Percentiles rank a stretch among this genome's conserved stretches.
phyloP scores from a whole-genome alignment of 306 rosid genomes.

The Quercus suber region DNA sequence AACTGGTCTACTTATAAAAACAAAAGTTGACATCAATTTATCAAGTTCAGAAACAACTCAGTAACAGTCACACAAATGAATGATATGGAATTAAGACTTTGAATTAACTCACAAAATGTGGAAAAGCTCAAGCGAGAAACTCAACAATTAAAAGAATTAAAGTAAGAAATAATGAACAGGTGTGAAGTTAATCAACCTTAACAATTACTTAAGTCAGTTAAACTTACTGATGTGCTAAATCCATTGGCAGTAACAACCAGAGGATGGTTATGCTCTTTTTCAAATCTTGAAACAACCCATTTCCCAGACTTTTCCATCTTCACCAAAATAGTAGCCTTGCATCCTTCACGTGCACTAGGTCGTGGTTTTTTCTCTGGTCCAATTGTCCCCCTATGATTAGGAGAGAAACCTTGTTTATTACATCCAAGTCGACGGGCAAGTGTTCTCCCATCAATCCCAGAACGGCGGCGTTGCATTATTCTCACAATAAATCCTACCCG shows the following conservation, averaged over 20 bases:
- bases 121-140: neutral
- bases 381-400: conserved; percentile 47
- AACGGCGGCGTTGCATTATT: conserved; percentile 85
- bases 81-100: neutral
- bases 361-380: conserved; percentile 69
- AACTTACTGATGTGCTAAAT: conserved; percentile 71
- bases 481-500: conserved; percentile 74
- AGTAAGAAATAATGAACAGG: neutral
- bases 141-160: neutral
- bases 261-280: conserved; percentile 89
- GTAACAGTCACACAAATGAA: neutral
- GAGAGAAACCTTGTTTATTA: conserved; percentile 90
- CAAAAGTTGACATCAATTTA: neutral
- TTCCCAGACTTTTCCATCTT: conserved; percentile 89
- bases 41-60: neutral
- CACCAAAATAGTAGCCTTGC: conserved; percentile 87
- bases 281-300: conserved; percentile 88
- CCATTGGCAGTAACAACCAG: conserved; percentile 67
- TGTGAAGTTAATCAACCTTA: neutral
- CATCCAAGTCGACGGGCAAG: conserved; percentile 97
- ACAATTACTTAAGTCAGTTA: neutral
- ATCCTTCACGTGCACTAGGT: conserved; percentile 93
- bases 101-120: neutral
- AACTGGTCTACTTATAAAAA: neutral
- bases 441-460: conserved; percentile 82